Conservation (phyloP, 371 early-diverging fungal genomes). For the Mucor ambiguus region DNA sequence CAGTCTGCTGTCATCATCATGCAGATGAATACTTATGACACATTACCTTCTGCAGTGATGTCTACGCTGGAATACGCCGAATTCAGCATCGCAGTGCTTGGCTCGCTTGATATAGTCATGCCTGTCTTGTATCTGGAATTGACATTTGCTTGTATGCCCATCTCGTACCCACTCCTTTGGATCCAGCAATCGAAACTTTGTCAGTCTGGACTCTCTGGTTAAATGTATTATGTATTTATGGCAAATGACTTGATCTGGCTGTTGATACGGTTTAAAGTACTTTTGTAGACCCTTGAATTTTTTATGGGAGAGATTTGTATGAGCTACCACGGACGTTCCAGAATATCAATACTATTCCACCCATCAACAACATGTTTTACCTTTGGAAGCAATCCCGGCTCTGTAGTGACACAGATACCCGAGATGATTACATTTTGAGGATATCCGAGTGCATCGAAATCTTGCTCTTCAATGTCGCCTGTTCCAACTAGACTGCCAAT, state of each 20-base stretch:
- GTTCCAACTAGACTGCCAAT: conserved; percentile 23
- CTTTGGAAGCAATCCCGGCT: conserved; percentile 35
- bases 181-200: conserved; percentile 10
- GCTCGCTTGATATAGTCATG: not conserved
- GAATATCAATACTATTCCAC: conserved; percentile 13
- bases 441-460: conserved; percentile 22
- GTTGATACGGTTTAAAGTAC: conserved; percentile 10
- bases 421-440: conserved; percentile 21
- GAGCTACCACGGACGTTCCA: conserved; percentile 18
- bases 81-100: conserved; percentile 16
- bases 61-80: conserved; percentile 19
- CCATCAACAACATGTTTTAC: conserved; percentile 16
- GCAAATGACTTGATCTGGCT: conserved; percentile 6
- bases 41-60: conserved; percentile 35
- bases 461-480: conserved; percentile 27
- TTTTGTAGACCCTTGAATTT: conserved; percentile 20
- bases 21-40: too few relatives aligned
- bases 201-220: conserved; percentile 12
- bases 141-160: conserved; percentile 4
- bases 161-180: conserved; percentile 20
- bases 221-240: conserved; percentile 25
- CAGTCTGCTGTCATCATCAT: not conserved
- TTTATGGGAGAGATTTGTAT: not conserved
- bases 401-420: conserved; percentile 31
- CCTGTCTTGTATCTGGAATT: conserved; percentile 12